Conservation (phyloP, 1,284 basidiomycete genomes). For the Cerrena zonata region DNA sequence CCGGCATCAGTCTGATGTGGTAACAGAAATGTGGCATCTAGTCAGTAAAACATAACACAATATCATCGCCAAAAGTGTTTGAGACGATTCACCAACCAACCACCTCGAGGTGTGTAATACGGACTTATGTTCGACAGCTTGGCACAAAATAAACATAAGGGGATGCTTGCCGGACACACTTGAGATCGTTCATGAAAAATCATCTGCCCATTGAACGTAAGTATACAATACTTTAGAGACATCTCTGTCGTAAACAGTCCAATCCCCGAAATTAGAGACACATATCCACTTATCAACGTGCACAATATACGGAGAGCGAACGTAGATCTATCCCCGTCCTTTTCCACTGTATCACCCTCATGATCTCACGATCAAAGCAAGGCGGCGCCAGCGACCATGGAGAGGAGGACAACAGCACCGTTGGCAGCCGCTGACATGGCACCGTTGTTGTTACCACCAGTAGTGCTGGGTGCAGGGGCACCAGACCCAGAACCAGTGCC, state of each 20-base stretch:
- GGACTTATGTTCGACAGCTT: no score
- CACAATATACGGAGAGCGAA: background rate
- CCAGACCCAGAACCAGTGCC: constrained; percentile 15
- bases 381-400: background rate
- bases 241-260: background rate
- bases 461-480: constrained; percentile 1
- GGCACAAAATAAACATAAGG: no score
- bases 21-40: no score
- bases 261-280: background rate
- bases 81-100: no score
- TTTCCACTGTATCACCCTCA: background rate
- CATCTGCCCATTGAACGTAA: background rate
- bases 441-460: background rate
- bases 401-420: background rate
- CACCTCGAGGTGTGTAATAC: no score
- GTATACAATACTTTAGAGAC: background rate
- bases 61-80: no score
- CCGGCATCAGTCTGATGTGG: no score
- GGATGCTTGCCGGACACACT: no score
- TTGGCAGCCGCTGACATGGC: background rate
- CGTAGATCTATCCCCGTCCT: background rate
- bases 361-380: background rate
- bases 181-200: no score
- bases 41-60: no score
- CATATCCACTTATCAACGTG: background rate